Conservation (phyloP, 345 rosid species). For the Iberis pinnata region DNA sequence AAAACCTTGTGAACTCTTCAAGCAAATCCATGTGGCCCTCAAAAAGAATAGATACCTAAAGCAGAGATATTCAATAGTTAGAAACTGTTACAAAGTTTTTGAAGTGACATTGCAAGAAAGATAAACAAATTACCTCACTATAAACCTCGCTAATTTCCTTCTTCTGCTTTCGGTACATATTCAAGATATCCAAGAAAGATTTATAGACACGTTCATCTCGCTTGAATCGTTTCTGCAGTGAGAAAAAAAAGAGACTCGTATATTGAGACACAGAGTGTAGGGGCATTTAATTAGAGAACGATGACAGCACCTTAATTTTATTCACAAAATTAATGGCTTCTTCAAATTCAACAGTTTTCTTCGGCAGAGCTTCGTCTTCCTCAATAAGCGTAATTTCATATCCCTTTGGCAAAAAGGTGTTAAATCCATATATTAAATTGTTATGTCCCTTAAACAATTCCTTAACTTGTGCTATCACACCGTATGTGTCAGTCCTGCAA, state of each 20-base stretch:
- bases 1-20: conserved; percentile 81
- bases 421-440: conserved; percentile 78
- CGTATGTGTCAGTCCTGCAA: conserved; percentile 82
- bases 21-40: conserved; percentile 76
- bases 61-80: conserved; percentile 2
- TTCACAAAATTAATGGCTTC: conserved; percentile 73
- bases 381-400: conserved; percentile 77
- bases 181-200: conserved; percentile 75
- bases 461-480: conserved; percentile 93
- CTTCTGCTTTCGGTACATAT: conserved; percentile 80
- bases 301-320: conserved; percentile 62
- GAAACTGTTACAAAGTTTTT: not conserved
- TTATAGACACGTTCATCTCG: conserved; percentile 81
- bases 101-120: conserved; percentile 6
- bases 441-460: conserved; percentile 89
- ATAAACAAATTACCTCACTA: conserved; percentile 44
- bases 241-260: conserved; percentile 20
- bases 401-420: conserved; percentile 92
- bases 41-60: conserved; percentile 74
- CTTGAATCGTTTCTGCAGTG: conserved; percentile 68
- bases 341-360: conserved; percentile 83
- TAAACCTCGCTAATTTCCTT: conserved; percentile 91
- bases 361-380: conserved; percentile 45
- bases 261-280: conserved; percentile 7
- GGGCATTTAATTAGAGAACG: not conserved